These are phyloP conservation scores for Penicillium sp. DNA, from an alignment of 2,329 filamentous ascomycete genomes.

Conservation along the genomic window DNA sequence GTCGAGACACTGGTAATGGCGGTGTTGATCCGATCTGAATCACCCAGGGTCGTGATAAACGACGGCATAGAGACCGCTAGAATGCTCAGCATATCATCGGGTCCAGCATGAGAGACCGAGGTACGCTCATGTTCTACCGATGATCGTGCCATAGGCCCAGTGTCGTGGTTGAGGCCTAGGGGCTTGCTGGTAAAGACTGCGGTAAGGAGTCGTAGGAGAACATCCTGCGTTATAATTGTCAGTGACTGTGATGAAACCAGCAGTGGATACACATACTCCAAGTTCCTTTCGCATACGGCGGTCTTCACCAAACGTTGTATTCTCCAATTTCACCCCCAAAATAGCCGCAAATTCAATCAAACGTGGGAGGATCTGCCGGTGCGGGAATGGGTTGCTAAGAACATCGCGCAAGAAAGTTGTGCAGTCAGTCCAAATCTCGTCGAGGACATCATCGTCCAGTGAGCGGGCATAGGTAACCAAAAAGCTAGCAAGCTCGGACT, in stretches of 20 bases:
- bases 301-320: constrained; percentile 96
- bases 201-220: constrained; percentile 81
- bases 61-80: constrained; percentile 75
- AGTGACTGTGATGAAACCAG: constrained; percentile 18
- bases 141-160: constrained; percentile 38
- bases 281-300: constrained; percentile 86
- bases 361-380: constrained; percentile 82
- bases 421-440: constrained; percentile 97
- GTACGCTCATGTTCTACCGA: constrained; percentile 41
- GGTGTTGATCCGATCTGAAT: constrained; percentile 76
- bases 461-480: constrained; percentile 85
- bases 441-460: constrained; percentile 93
- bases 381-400: constrained; percentile 88
- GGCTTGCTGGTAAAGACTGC: constrained; percentile 93
- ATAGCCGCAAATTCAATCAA: constrained; percentile 86
- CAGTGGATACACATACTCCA: constrained; percentile 58
- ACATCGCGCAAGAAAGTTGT: constrained; percentile 87
- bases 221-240: constrained; percentile 57
- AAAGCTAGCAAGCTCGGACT: constrained; percentile 82
- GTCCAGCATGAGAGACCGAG: constrained; percentile 45
- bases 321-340: constrained; percentile 91
- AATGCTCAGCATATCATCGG: constrained; percentile 76
- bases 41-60: constrained; percentile 77
- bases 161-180: constrained; percentile 65
- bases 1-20: constrained; percentile 78